Evolutionary conservation across 2,329 filamentous ascomycete species (phyloP).

Genomic region (Acephala macrosclerotiorum): DNA sequence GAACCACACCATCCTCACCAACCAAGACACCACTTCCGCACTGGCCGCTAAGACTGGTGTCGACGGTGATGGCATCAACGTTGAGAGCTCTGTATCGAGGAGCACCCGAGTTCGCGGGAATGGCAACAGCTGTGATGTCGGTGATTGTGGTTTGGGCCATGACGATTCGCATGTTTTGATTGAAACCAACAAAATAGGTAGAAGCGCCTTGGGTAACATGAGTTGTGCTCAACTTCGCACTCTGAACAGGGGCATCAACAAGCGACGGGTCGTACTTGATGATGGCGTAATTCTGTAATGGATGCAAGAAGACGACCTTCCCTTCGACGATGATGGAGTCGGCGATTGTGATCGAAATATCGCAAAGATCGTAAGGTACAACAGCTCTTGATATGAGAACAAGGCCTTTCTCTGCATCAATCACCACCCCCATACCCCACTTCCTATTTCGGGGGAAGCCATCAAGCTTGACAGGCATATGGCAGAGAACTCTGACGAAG

Average conservation of each 20-base stretch:
- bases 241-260: constrained; percentile 93
- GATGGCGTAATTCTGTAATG: constrained; percentile 95
- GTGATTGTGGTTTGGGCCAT: constrained; percentile 95
- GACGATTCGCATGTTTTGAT: constrained; percentile 91
- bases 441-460: constrained; percentile 96
- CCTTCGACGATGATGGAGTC: constrained; percentile 95
- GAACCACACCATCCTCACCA: constrained; percentile 87
- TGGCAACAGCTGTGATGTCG: constrained; percentile 95
- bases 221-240: constrained; percentile 81
- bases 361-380: constrained; percentile 95
- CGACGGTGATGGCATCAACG: constrained; percentile 95
- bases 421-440: constrained; percentile 95
- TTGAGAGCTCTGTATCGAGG: constrained; percentile 95
- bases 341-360: constrained; percentile 94
- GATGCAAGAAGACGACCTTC: constrained; percentile 95
- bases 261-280: constrained; percentile 93
- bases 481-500: constrained; percentile 92
- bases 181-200: constrained; percentile 98
- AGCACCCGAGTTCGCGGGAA: constrained; percentile 90
- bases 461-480: constrained; percentile 94
- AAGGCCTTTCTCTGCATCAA: constrained; percentile 94
- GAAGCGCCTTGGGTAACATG: constrained; percentile 91
- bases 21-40: constrained; percentile 95
- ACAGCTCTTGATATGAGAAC: constrained; percentile 94
- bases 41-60: constrained; percentile 88